Percentiles rank a stretch among this genome's conserved stretches.
Evolutionary conservation across 225 moss, liverwort and hornwort species (phyloP).

Genomic region (Anthoceros angustus): DNA sequence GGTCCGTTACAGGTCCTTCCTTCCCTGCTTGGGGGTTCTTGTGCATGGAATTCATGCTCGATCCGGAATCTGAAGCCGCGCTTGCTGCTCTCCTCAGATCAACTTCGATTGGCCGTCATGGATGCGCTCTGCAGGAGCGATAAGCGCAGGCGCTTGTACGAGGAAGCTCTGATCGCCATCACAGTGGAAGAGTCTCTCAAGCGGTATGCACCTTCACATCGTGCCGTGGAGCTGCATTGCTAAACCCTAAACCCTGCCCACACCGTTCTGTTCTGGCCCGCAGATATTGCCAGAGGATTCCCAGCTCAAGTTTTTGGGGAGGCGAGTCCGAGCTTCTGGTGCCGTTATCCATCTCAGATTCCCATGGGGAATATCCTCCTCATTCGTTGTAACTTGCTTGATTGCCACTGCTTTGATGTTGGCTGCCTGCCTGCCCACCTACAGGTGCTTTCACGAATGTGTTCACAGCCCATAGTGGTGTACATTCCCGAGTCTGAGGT

Average conservation of each 20-base stretch:
- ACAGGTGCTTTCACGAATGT: slow-evolving; percentile 89
- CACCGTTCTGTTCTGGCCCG: background rate
- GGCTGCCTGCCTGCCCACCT: background rate
- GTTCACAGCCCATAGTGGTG: slow-evolving; percentile 64
- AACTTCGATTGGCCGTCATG: slow-evolving; percentile 81
- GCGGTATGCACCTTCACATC: slow-evolving; percentile 20
- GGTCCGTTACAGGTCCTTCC: slow-evolving; percentile 7
- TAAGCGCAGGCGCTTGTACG: slow-evolving; percentile 49
- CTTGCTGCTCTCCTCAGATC: slow-evolving; percentile 28
- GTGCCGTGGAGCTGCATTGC: no score
- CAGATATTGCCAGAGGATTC: slow-evolving; percentile 89
- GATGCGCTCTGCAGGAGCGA: slow-evolving; percentile 80
- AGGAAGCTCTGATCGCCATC: slow-evolving; percentile 94
- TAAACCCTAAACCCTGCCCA: background rate
- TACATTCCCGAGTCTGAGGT: slow-evolving; percentile 97
- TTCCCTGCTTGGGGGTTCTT: background rate
- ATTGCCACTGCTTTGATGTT: background rate
- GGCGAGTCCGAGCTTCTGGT: slow-evolving; percentile 85
- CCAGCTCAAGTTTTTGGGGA: slow-evolving; percentile 80
- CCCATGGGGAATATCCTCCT: background rate
- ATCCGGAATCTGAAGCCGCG: background rate
- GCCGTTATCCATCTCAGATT: background rate
- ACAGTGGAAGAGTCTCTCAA: slow-evolving; percentile 92
- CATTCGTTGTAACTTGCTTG: background rate
- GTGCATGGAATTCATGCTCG: background rate